phyloP scores from a whole-genome alignment of 805 yeast genomes.

The Sugiyamaella qingdaonensis region DNA sequence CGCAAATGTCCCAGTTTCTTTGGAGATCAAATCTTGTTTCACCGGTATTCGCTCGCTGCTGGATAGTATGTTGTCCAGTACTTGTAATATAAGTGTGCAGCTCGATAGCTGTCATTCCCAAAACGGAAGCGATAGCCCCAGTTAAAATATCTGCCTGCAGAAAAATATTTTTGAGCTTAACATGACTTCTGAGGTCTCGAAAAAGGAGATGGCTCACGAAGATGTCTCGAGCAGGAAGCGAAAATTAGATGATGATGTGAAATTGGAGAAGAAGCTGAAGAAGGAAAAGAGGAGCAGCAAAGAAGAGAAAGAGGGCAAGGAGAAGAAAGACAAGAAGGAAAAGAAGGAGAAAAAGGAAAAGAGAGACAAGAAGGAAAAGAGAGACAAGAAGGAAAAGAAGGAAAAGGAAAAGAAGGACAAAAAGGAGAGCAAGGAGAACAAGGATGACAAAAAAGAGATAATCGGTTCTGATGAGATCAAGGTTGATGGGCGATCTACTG shows the following conservation, averaged over 20 bases:
- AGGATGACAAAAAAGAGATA: background rate
- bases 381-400: conserved; percentile 29
- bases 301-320: conserved; percentile 27
- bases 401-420: conserved; percentile 30
- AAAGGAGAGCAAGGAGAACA: conserved; percentile 31
- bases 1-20: no score
- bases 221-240: conserved; percentile 9
- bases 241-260: conserved; percentile 1
- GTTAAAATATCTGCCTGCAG: background rate
- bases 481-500: background rate
- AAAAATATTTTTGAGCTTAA: background rate
- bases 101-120: no score
- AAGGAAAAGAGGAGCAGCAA: conserved; percentile 27
- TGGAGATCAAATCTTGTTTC: no score
- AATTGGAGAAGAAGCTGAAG: conserved; percentile 22
- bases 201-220: conserved; percentile 8
- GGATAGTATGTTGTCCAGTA: no score
- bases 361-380: conserved; percentile 36
- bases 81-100: no score
- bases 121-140: no score
- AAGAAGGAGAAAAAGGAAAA: conserved; percentile 38
- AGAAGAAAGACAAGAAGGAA: conserved; percentile 27
- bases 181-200: background rate
- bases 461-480: background rate
- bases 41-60: no score